phyloP scores from a whole-genome alignment of 2,329 filamentous ascomycete genomes.

The Cladorrhinum sp. region DNA sequence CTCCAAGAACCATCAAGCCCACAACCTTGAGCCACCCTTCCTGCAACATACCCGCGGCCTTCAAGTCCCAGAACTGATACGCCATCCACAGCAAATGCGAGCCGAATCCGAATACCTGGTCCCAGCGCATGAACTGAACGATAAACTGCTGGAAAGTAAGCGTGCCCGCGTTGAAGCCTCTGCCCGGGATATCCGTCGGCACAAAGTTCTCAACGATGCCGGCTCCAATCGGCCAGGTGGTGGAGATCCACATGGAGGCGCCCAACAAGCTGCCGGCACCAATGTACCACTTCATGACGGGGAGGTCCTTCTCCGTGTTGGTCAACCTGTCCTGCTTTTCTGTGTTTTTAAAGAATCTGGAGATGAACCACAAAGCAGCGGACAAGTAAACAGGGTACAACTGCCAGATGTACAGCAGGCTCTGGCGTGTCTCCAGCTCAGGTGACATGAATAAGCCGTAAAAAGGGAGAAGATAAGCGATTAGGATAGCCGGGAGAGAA shows the following conservation, averaged over 20 bases:
- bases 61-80: constrained; percentile 24
- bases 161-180: neutral
- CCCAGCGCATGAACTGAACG: constrained; percentile 17
- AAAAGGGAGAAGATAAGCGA: constrained; percentile 17
- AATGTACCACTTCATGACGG: constrained; percentile 14
- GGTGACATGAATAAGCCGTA: constrained; percentile 10
- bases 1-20: constrained; percentile 1
- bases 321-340: constrained; percentile 11
- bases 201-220: neutral
- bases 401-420: constrained; percentile 17
- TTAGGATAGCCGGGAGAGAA: constrained; percentile 14
- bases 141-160: constrained; percentile 3
- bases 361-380: neutral
- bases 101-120: constrained; percentile 15
- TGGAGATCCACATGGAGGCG: constrained; percentile 14
- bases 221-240: neutral
- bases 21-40: constrained; percentile 19
- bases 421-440: constrained; percentile 4
- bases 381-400: constrained; percentile 17
- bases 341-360: constrained; percentile 5
- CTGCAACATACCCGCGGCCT: constrained; percentile 18
- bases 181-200: neutral
- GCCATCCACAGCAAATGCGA: constrained; percentile 21
- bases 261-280: neutral
- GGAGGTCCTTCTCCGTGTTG: constrained; percentile 9